Conservation (phyloP, 805 yeast genomes). For the Priceomyces medius region DNA sequence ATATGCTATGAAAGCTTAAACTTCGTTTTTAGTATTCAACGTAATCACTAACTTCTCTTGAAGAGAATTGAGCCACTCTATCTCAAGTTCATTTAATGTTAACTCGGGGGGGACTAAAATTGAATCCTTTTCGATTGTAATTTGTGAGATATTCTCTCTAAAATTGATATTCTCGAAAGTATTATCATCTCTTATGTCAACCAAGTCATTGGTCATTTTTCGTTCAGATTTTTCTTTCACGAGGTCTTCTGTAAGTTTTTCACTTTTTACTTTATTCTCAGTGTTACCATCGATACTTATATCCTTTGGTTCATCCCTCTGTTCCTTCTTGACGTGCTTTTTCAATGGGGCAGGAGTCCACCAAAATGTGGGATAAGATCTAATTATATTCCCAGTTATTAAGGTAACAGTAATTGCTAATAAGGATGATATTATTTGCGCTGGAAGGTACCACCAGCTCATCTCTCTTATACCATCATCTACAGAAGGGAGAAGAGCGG, state of each 20-base stretch:
- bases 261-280: not conserved
- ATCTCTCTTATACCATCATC: conserved; percentile 45
- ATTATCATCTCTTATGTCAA: not conserved
- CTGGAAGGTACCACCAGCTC: conserved; percentile 69
- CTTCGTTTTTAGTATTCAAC: not conserved
- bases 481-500: conserved; percentile 56
- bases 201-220: no score
- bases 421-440: conserved; percentile 48
- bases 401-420: conserved; percentile 51
- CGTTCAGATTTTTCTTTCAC: not conserved
- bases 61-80: conserved; percentile 26
- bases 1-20: not conserved
- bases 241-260: not conserved
- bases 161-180: conserved; percentile 13
- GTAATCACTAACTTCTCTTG: conserved; percentile 8
- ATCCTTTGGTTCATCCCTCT: conserved; percentile 8
- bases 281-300: not conserved
- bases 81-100: conserved; percentile 23
- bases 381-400: conserved; percentile 51
- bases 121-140: conserved; percentile 16
- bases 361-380: conserved; percentile 61
- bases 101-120: conserved; percentile 23
- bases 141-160: conserved; percentile 11
- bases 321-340: not conserved
- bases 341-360: conserved; percentile 43